These are phyloP conservation scores for Corrigiola litoralis DNA, from an alignment of 179 eudicot genomes.

Conservation along the genomic window DNA sequence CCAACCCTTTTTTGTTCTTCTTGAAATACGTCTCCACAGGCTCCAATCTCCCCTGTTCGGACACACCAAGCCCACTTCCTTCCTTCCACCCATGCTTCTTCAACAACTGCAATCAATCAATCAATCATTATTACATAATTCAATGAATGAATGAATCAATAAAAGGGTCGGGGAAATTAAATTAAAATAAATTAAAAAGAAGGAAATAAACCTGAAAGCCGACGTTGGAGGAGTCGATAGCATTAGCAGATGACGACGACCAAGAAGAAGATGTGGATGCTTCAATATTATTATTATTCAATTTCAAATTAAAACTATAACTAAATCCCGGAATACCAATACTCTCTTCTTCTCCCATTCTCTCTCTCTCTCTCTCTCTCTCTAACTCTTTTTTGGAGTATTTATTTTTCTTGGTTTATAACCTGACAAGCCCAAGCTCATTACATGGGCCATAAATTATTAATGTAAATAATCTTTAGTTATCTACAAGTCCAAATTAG, in stretches of 20 bases:
- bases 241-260: slow-evolving; percentile 22
- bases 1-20: slow-evolving; percentile 78
- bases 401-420: too few species aligned
- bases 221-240: slow-evolving; percentile 51
- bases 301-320: too few species aligned
- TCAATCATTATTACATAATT: background rate
- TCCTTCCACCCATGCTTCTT: slow-evolving; percentile 96
- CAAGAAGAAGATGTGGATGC: background rate
- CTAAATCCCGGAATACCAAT: too few species aligned
- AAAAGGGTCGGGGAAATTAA: background rate
- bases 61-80: slow-evolving; percentile 84
- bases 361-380: too few species aligned
- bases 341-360: too few species aligned
- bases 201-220: slow-evolving; percentile 43
- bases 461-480: too few species aligned
- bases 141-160: background rate
- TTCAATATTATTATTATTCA: too few species aligned
- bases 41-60: slow-evolving; percentile 76
- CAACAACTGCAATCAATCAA: slow-evolving; percentile 47
- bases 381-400: too few species aligned
- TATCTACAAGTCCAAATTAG: too few species aligned
- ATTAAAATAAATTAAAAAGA: too few species aligned
- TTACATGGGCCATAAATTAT: too few species aligned
- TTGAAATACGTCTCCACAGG: slow-evolving; percentile 52
- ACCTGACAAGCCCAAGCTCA: too few species aligned